Percentiles rank a stretch among this genome's conserved stretches.
Conservation (phyloP, 441 rosid genomes). For the Geranium incanum region DNA sequence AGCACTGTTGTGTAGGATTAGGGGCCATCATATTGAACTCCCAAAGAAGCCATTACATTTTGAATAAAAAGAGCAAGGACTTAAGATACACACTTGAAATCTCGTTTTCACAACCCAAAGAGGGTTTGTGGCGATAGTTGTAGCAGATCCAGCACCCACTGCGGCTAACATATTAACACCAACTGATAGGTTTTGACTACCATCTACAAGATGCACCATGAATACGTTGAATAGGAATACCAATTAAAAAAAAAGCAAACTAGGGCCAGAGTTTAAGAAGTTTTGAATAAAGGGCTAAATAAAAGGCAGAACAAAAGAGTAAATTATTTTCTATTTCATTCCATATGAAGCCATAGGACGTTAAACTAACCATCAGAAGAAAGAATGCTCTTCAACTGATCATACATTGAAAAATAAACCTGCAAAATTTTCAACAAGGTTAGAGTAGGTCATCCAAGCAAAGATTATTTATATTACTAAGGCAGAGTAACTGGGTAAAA, state of each 20-base stretch:
- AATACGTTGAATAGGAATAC: background rate
- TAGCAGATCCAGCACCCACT: slow-evolving; percentile 64
- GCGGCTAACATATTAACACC: slow-evolving; percentile 65
- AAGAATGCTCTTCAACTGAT: slow-evolving; percentile 45
- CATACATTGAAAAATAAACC: slow-evolving; percentile 54
- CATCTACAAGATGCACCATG: slow-evolving; percentile 27
- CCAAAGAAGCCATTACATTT: background rate
- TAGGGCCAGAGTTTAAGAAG: background rate
- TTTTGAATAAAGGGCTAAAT: background rate
- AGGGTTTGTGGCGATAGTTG: slow-evolving; percentile 54
- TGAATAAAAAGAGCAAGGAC: background rate
- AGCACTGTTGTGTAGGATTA: background rate
- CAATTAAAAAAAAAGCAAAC: background rate
- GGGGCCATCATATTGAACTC: background rate
- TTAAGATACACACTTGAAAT: slow-evolving; percentile 40
- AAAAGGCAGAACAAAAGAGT: background rate
- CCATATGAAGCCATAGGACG: slow-evolving; percentile 3
- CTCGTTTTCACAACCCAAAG: slow-evolving; percentile 76
- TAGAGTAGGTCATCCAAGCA: slow-evolving; percentile 9
- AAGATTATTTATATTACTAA: background rate
- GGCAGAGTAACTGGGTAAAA: background rate
- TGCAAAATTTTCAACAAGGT: slow-evolving; percentile 20
- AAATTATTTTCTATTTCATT: background rate
- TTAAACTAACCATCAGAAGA: slow-evolving; percentile 33
- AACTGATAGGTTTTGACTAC: slow-evolving; percentile 38